Percentiles rank a stretch among this genome's conserved stretches.
Conservation (phyloP, 2,329 filamentous ascomycete genomes). For the Fusarium papillatum region DNA sequence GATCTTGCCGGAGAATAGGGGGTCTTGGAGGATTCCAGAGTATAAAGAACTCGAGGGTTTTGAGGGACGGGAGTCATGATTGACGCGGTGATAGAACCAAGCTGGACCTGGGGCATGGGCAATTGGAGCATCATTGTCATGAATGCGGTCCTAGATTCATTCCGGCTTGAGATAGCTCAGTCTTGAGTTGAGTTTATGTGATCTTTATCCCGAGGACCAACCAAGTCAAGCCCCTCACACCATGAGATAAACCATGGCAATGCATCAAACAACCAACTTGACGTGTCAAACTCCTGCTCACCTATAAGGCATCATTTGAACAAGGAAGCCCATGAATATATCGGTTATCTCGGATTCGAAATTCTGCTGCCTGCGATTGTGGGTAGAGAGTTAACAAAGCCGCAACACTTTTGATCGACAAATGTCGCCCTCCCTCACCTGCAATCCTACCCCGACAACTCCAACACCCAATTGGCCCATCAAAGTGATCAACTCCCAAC, state of each 20-base stretch:
- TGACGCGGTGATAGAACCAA: neutral
- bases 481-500: neutral
- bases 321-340: neutral
- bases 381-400: neutral
- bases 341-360: neutral
- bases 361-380: neutral
- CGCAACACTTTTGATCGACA: neutral
- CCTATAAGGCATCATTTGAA: neutral
- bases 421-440: neutral
- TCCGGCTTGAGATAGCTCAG: neutral
- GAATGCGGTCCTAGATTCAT: neutral
- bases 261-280: neutral
- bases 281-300: neutral
- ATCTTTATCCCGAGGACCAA: neutral
- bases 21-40: constrained; percentile 25
- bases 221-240: neutral
- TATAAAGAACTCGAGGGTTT: constrained; percentile 6
- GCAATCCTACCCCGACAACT: neutral
- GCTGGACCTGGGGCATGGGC: neutral
- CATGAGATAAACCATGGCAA: neutral
- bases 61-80: neutral
- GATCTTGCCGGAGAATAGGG: constrained; percentile 23
- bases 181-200: neutral
- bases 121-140: neutral
- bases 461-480: neutral